Base-by-base conservation (phyloP, 1,139 yeast genomes). In the Diutina pseudorugosa region DNA sequence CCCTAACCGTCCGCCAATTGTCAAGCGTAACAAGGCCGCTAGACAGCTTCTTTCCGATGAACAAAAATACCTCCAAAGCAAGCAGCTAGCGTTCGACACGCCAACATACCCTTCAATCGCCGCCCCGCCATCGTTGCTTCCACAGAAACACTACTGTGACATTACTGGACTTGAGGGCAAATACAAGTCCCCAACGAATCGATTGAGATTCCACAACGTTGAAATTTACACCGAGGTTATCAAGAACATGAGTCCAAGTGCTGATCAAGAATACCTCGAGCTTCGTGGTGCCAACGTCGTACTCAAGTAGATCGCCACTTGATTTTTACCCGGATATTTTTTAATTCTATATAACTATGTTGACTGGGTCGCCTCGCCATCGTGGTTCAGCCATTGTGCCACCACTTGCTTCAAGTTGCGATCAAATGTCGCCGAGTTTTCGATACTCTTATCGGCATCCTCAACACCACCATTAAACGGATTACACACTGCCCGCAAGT, bases 221-320 rank as follows among this genome's bases (percentile, higher is more conserved):
- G 98, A 93, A 66, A 83, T 94, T 40, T 93, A 81, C 66, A 86
- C 83, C 54, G 77, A 83, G 55, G 86, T 89, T 25, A 79, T 86
- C 55, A 83, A 82, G 64, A 80, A 81, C 56, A 80, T 93, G 82
- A 84, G 91, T 1, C 86, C 95, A 1, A 96, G 97, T 27, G 88
- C 86, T 19, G 98, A 93, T 67, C 98, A 93, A 67, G 95, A 89
- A 65, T 93, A 90, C 64, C 73, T 93, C 62, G 86, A 87, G 59
- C 72, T 93, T 57, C 76, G 98, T 59, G 90, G 89, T 50, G 98
- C 96, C 44, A 86, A 90, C 63, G 91, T 91, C 21, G 80, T 91
- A 8, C 73, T 91, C 64, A 83, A 73, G 61, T 73, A 61, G 79
- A 20, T 9, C n/a, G 8, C 4, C n/a, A 19, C 12, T 40, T 16